Percentiles rank a stretch among this genome's conserved stretches.
phyloP scores from a whole-genome alignment of 1,139 yeast genomes.

The Pichia sp. region DNA sequence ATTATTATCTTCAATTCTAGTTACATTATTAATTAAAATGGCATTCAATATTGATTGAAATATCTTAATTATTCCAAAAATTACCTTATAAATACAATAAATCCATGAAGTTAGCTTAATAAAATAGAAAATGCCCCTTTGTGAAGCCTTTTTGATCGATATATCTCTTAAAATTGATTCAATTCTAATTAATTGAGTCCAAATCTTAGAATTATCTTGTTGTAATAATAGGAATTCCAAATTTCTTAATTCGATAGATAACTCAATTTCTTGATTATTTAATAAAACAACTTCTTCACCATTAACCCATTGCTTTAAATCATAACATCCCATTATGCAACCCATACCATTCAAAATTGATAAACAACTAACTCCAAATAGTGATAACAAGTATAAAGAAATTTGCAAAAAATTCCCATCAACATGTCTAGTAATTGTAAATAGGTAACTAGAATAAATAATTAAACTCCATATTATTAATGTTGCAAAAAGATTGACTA shows the following conservation, averaged over 20 bases:
- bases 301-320: slow-evolving; percentile 15
- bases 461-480: slow-evolving; percentile 17
- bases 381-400: slow-evolving; percentile 38
- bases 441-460: slow-evolving; percentile 10
- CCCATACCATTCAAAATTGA: slow-evolving; percentile 50
- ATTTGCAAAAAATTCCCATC: slow-evolving; percentile 18
- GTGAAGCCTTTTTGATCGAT: not conserved
- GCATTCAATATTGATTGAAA: slow-evolving; percentile 4
- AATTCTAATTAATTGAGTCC: slow-evolving; percentile 6
- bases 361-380: slow-evolving; percentile 45
- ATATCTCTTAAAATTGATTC: slow-evolving; percentile 12
- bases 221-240: not conserved
- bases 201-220: not conserved
- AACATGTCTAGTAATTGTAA: slow-evolving; percentile 2
- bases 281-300: slow-evolving; percentile 15
- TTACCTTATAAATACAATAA: slow-evolving; percentile 60
- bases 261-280: slow-evolving; percentile 10
- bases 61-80: slow-evolving; percentile 28
- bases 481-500: slow-evolving; percentile 3
- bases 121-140: not conserved
- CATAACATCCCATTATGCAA: slow-evolving; percentile 39
- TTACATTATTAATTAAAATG: not conserved
- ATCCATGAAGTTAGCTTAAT: slow-evolving; percentile 37
- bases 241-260: slow-evolving; percentile 18
- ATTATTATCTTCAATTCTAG: slow-evolving; percentile 20